Percentiles rank a stretch among this genome's conserved stretches.
These are phyloP conservation scores for Cerioporus squamosus DNA, from an alignment of 1,284 basidiomycete genomes.

Conservation along the genomic window DNA sequence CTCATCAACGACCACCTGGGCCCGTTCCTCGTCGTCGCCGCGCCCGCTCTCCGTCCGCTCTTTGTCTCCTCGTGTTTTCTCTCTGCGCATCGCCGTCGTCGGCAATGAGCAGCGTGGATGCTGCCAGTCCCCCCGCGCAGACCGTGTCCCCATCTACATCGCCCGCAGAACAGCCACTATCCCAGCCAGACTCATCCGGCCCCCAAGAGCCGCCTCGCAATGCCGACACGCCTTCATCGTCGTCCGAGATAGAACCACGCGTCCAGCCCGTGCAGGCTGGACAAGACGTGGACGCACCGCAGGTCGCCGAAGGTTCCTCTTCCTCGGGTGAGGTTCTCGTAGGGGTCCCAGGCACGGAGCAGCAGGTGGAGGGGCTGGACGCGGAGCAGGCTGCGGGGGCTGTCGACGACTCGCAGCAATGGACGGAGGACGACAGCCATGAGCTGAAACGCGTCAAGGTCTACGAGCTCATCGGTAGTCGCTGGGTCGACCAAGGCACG, in stretches of 20 bases:
- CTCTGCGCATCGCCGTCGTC: slow-evolving; percentile 21
- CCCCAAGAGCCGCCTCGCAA: slow-evolving; percentile 23
- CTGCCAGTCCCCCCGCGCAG: slow-evolving; percentile 30
- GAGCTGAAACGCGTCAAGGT: slow-evolving; percentile 61
- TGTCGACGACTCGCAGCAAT: slow-evolving; percentile 37
- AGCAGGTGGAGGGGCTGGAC: slow-evolving; percentile 20
- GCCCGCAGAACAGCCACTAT: slow-evolving; percentile 27
- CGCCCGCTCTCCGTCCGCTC: slow-evolving; percentile 6
- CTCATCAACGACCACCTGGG: slow-evolving; percentile 30
- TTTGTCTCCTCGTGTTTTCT: background rate
- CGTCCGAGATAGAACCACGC: slow-evolving; percentile 22
- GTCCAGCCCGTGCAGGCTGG: slow-evolving; percentile 16
- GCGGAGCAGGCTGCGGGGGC: slow-evolving; percentile 16
- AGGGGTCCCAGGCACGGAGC: slow-evolving; percentile 14
- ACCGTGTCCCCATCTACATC: slow-evolving; percentile 17
- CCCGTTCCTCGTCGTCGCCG: slow-evolving; percentile 14
- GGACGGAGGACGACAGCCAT: slow-evolving; percentile 41
- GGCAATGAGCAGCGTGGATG: slow-evolving; percentile 38
- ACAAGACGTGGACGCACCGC: slow-evolving; percentile 15
- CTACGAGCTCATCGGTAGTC: slow-evolving; percentile 87
- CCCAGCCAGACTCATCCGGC: slow-evolving; percentile 24
- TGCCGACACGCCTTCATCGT: slow-evolving; percentile 16
- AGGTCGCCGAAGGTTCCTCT: slow-evolving; percentile 18
- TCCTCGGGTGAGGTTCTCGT: slow-evolving; percentile 17
- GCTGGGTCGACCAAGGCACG: slow-evolving; percentile 94